phyloP scores from a whole-genome alignment of 805 yeast species.

The Danielia oregonensis region DNA sequence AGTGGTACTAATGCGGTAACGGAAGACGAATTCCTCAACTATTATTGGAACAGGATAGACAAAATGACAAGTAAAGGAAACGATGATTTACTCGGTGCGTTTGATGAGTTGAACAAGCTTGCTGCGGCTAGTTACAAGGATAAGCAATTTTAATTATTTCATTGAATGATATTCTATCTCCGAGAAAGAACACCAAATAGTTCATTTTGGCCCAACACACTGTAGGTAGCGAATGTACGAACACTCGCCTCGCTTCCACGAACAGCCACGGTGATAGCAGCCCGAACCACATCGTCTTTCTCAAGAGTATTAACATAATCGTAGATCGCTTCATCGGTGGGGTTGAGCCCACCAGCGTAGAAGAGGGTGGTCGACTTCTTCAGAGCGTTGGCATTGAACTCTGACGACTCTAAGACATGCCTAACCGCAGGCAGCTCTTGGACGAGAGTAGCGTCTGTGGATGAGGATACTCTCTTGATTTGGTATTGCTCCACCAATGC shows the following conservation, averaged over 20 bases:
- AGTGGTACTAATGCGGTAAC: constrained; percentile 30
- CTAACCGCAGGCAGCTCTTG: neutral
- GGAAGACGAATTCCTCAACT: constrained; percentile 33
- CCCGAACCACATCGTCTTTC: constrained; percentile 33
- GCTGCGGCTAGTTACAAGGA: constrained; percentile 53
- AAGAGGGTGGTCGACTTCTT: constrained; percentile 41
- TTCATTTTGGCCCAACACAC: constrained; percentile 68
- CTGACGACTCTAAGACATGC: neutral
- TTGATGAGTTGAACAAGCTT: constrained; percentile 52
- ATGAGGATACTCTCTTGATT: constrained; percentile 14
- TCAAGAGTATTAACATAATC: constrained; percentile 46
- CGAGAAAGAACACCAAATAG: constrained; percentile 48
- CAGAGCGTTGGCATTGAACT: neutral
- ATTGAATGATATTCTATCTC: constrained; percentile 1
- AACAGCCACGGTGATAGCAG: constrained; percentile 56
- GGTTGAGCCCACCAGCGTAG: constrained; percentile 63
- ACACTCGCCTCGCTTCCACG: constrained; percentile 40
- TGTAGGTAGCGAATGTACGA: constrained; percentile 58
- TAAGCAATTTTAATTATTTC: constrained; percentile 25
- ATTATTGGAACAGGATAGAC: constrained; percentile 51
- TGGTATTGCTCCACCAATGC: constrained; percentile 22
- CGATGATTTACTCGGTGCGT: constrained; percentile 34
- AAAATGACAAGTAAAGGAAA: constrained; percentile 44
- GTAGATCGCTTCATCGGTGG: constrained; percentile 66
- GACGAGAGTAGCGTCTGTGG: neutral